Base-by-base conservation (phyloP, 768 basidiomycete species). In the Peribolospora kevripleyi region DNA sequence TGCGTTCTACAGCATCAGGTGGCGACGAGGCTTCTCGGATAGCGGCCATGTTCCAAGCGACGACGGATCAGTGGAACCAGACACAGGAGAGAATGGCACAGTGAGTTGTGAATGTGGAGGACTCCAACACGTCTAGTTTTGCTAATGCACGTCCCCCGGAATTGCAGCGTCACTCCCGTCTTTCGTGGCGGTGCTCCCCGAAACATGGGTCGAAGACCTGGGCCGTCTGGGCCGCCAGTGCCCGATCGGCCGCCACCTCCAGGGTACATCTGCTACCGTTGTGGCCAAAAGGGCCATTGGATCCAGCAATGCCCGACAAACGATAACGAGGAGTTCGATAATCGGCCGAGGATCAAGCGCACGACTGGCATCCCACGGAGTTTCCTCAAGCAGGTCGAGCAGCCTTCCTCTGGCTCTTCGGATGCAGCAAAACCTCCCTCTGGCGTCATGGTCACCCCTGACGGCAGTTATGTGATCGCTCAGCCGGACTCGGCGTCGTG, bases 251-350 rank as follows among this genome's bases (percentile, higher is more conserved):
- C 87, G 41, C 70, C 93, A 8, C 93, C 93, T 38, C 76, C 83
- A 1, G 91, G 88, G 57, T 98, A 98, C 70, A 90, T 97, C 3
- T 98, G 93, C 66, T 97, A 97, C 66, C 81, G 93, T 43, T 98
- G 93, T 69, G 88, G 90, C 49, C 84, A 93, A 70, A 91, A 93
- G 79, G 93, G 93, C 46, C 93, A 98, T 65, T 98, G 93, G 93
- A 98, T 98, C 60, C 90, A 98, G 65, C 85, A 93, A 59, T 98
- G 93, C 66, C 93, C 93, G 2, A 93, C 88, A 5, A 95, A 95
- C 66, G 88, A 82, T 62, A 86, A 98, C 65, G 81, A 86, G 52
- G 86, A 90, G 51, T 93, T 81, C 60, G 86, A 91, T 67, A 82
- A 97, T 63, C 74, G 82, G 55, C 91, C 91, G 50, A 81, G 90